phyloP scores from a whole-genome alignment of 2,329 filamentous ascomycete species.

The Beauveria sp. region DNA sequence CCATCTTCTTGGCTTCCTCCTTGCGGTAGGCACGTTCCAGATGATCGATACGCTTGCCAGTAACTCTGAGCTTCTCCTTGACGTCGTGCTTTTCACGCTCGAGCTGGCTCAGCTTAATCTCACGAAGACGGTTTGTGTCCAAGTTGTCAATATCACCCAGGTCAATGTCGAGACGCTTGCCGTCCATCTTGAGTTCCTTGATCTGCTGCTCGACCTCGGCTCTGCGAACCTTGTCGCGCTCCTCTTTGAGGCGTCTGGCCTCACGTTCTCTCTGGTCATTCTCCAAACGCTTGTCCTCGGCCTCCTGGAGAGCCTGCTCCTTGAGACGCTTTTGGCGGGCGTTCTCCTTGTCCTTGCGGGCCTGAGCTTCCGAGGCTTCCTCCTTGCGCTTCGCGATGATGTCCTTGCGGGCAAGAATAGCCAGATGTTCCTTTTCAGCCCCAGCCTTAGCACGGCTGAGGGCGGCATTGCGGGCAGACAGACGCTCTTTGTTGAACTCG shows the following conservation, averaged over 20 bases:
- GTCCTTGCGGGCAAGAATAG: constrained; percentile 77
- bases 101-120: constrained; percentile 89
- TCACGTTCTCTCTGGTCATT: constrained; percentile 90
- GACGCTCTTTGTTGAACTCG: constrained; percentile 72
- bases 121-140: constrained; percentile 82
- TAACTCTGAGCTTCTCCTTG: constrained; percentile 81
- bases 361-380: constrained; percentile 79
- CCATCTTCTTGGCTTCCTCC: constrained; percentile 88
- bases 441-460: constrained; percentile 77
- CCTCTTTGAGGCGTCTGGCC: constrained; percentile 73
- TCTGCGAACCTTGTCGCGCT: constrained; percentile 82
- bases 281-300: constrained; percentile 80
- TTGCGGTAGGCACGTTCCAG: constrained; percentile 93
- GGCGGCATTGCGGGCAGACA: constrained; percentile 71
- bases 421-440: constrained; percentile 83
- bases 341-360: constrained; percentile 86
- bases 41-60: constrained; percentile 93
- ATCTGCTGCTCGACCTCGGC: constrained; percentile 91
- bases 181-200: constrained; percentile 81
- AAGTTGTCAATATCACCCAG: constrained; percentile 76
- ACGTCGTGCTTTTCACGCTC: constrained; percentile 98
- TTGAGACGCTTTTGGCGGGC: constrained; percentile 79
- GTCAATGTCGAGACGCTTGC: constrained; percentile 69
- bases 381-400: constrained; percentile 97
- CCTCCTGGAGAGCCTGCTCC: constrained; percentile 81